phyloP scores from a whole-genome alignment of 1,139 yeast species.

The Trichomonascaceae sp. region DNA sequence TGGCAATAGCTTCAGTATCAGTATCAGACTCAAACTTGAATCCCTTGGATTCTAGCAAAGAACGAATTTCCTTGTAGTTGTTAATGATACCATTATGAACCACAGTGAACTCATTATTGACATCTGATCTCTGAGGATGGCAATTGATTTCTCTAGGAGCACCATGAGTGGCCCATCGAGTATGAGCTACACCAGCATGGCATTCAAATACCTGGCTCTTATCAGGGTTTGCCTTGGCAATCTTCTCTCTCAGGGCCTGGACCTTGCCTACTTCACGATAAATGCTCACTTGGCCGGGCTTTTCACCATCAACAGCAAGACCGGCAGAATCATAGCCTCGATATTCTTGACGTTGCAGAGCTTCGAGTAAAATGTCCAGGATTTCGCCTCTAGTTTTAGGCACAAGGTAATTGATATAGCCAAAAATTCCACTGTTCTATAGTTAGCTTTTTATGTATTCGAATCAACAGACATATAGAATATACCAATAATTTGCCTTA shows the following conservation, averaged over 20 bases:
- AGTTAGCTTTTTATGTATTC: slow-evolving; percentile 5
- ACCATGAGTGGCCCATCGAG: slow-evolving; percentile 99
- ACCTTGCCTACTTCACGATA: slow-evolving; percentile 93
- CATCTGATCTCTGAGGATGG: slow-evolving; percentile 94
- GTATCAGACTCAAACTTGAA: slow-evolving; percentile 85
- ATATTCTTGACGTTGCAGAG: slow-evolving; percentile 88
- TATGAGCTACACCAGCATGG: slow-evolving; percentile 97
- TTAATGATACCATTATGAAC: slow-evolving; percentile 99
- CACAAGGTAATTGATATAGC: slow-evolving; percentile 92
- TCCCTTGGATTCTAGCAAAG: slow-evolving; percentile 74
- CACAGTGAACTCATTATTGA: slow-evolving; percentile 73
- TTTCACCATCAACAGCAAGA: slow-evolving; percentile 87
- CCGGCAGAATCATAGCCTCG: slow-evolving; percentile 99
- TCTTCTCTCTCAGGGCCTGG: slow-evolving; percentile 64
- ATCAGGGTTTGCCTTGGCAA: slow-evolving; percentile 43
- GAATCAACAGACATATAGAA: too few relatives aligned
- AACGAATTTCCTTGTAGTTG: slow-evolving; percentile 84
- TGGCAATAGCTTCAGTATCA: slow-evolving; percentile 97
- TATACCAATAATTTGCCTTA: too few relatives aligned
- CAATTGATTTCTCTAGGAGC: slow-evolving; percentile 80
- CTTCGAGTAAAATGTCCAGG: slow-evolving; percentile 81
- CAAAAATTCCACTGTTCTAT: slow-evolving; percentile 78
- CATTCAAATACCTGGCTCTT: slow-evolving; percentile 65
- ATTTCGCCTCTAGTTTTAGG: slow-evolving; percentile 91
- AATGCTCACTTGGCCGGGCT: slow-evolving; percentile 45